A percentile compares a stretch with the other conserved stretches of the same genome.
These are phyloP conservation scores for Botryotinia convoluta DNA, from an alignment of 2,329 filamentous ascomycete genomes.

Conservation along the genomic window DNA sequence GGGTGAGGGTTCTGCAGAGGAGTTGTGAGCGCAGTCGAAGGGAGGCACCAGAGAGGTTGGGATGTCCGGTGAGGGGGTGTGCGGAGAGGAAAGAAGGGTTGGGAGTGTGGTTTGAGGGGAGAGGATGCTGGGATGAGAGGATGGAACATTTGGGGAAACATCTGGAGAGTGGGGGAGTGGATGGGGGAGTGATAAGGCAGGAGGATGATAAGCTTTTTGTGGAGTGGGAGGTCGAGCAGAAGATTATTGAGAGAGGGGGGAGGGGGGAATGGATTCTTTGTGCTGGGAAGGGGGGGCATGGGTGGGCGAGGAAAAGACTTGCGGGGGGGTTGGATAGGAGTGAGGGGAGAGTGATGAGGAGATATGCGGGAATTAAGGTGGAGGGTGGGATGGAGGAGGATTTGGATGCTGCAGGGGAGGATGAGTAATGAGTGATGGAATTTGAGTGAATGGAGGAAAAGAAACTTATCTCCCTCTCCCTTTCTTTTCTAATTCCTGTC, in stretches of 20 bases:
- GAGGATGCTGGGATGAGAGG: constrained; percentile 70
- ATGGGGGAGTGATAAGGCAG: neutral
- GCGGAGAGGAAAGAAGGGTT: neutral
- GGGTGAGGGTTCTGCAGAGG: constrained; percentile 54
- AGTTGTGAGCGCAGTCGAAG: constrained; percentile 62
- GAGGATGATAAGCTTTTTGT: constrained; percentile 28
- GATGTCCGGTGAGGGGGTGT: constrained; percentile 64
- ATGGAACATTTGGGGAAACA: constrained; percentile 89
- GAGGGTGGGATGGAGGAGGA: constrained; percentile 20
- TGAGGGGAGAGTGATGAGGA: neutral
- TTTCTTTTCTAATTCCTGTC: neutral
- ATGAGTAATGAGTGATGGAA: constrained; percentile 20
- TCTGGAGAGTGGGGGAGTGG: constrained; percentile 55
- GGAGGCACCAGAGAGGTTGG: constrained; percentile 56
- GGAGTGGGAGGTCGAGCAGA: constrained; percentile 27
- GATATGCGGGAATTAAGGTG: neutral
- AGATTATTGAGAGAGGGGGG: constrained; percentile 26
- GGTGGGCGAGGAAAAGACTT: neutral
- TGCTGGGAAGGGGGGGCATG: neutral
- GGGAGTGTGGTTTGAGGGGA: constrained; percentile 54
- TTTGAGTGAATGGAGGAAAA: neutral
- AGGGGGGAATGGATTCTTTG: constrained; percentile 16
- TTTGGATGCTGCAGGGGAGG: constrained; percentile 30
- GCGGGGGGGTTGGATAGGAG: neutral
- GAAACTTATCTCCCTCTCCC: neutral